These are phyloP conservation scores for Nicotiana rustica DNA, from an alignment of 305 asterid genomes.

Conservation along the genomic window DNA sequence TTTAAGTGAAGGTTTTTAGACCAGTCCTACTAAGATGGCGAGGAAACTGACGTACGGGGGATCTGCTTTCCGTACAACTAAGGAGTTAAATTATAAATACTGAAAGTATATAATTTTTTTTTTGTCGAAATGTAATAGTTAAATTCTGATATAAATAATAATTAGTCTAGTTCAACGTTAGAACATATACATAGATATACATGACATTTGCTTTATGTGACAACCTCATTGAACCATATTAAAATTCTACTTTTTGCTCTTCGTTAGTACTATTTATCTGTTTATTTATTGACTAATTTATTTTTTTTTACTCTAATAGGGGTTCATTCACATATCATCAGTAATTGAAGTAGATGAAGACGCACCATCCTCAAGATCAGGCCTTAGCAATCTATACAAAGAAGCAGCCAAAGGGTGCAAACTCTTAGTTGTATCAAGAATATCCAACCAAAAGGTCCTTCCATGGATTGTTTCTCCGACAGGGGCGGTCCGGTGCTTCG, in stretches of 20 bases:
- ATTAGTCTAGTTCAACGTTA: no score
- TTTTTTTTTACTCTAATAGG: constrained; percentile 48
- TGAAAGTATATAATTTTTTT: no score
- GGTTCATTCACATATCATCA: constrained; percentile 85
- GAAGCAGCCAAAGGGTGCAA: constrained; percentile 60
- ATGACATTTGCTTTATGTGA: background rate
- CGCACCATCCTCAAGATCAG: constrained; percentile 69
- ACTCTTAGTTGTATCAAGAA: constrained; percentile 70
- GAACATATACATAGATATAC: background rate
- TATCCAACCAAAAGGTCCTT: constrained; percentile 77
- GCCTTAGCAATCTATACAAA: constrained; percentile 61
- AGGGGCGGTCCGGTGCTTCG: constrained; percentile 82
- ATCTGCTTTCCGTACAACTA: no score
- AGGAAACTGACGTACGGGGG: no score
- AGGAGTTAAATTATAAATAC: no score
- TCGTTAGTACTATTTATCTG: background rate
- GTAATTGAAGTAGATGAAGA: constrained; percentile 60
- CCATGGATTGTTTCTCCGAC: constrained; percentile 91
- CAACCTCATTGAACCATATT: background rate
- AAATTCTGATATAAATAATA: no score
- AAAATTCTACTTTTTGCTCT: background rate
- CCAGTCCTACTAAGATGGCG: no score
- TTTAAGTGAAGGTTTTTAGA: no score
- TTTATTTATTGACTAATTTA: background rate
- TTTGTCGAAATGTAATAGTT: no score